phyloP scores from a whole-genome alignment of 768 basidiomycete genomes.

The Termitomyces sp. region DNA sequence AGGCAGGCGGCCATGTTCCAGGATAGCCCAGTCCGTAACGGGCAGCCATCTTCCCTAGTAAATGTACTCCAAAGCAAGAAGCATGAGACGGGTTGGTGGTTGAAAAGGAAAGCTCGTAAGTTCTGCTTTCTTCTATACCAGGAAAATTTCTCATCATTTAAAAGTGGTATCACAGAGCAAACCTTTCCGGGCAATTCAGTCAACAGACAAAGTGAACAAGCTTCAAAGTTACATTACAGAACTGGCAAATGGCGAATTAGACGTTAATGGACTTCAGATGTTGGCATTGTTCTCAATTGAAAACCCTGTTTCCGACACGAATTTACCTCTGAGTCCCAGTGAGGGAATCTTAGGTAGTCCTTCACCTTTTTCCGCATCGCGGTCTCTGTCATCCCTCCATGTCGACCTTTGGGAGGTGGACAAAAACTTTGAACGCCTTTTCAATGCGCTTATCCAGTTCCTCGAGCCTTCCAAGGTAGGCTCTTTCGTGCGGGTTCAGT shows the following conservation, averaged over 20 bases:
- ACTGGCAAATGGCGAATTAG: conserved; percentile 47
- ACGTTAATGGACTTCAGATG: conserved; percentile 54
- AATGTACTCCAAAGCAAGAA: conserved; percentile 63
- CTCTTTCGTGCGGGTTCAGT: conserved; percentile 3
- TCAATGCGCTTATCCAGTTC: conserved; percentile 58
- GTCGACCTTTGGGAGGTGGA: conserved; percentile 69
- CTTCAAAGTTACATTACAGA: conserved; percentile 47
- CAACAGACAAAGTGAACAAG: conserved; percentile 39
- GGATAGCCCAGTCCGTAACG: conserved; percentile 68
- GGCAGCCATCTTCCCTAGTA: conserved; percentile 50
- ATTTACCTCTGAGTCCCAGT: conserved; percentile 51
- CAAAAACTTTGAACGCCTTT: conserved; percentile 64
- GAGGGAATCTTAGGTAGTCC: conserved; percentile 47
- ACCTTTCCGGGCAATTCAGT: conserved; percentile 31
- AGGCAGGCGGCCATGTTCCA: conserved; percentile 74
- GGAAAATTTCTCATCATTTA: conserved; percentile 7
- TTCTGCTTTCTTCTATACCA: conserved; percentile 11
- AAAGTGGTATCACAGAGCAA: conserved; percentile 47
- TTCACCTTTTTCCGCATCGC: conserved; percentile 45
- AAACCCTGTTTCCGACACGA: conserved; percentile 47
- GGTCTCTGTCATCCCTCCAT: conserved; percentile 37
- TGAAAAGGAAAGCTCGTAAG: conserved; percentile 67
- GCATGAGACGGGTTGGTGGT: conserved; percentile 81
- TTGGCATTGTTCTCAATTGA: conserved; percentile 57
- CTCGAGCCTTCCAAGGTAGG: conserved; percentile 60